Evolutionary conservation across 129 eudicot species (phyloP).

Genomic region (Lactuca sativa): DNA sequence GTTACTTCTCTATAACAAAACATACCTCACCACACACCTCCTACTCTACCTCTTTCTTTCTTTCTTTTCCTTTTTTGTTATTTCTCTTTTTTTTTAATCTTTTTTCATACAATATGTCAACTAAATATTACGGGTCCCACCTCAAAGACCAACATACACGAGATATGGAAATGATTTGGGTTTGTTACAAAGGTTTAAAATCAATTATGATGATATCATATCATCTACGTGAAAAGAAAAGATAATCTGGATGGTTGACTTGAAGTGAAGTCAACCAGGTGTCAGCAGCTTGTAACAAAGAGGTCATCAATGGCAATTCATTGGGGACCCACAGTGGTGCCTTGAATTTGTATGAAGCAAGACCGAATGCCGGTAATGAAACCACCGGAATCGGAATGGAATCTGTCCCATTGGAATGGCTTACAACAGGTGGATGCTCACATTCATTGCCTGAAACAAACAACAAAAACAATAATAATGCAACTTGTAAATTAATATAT

Average conservation of each 20-base stretch:
- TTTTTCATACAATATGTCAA: neutral
- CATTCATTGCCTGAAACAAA: slow-evolving; percentile 47
- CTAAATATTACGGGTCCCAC: slow-evolving; percentile 3
- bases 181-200: slow-evolving; percentile 18
- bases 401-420: slow-evolving; percentile 49
- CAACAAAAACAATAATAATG: neutral
- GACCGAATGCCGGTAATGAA: slow-evolving; percentile 74
- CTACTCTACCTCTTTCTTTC: slow-evolving; percentile 1
- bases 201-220: neutral
- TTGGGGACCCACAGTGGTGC: slow-evolving; percentile 59
- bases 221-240: slow-evolving; percentile 72
- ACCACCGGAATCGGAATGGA: slow-evolving; percentile 57
- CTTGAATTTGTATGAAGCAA: slow-evolving; percentile 81
- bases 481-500: neutral
- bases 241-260: slow-evolving; percentile 88
- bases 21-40: neutral
- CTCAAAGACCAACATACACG: slow-evolving; percentile 5
- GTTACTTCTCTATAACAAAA: neutral
- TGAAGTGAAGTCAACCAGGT: slow-evolving; percentile 52
- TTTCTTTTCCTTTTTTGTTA: neutral
- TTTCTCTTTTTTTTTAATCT: neutral
- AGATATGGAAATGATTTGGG: slow-evolving; percentile 13
- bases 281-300: slow-evolving; percentile 67
- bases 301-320: slow-evolving; percentile 47
- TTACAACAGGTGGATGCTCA: slow-evolving; percentile 45